Conservation (phyloP, 2,329 filamentous ascomycete species). For the Sclerotinia nivalis region DNA sequence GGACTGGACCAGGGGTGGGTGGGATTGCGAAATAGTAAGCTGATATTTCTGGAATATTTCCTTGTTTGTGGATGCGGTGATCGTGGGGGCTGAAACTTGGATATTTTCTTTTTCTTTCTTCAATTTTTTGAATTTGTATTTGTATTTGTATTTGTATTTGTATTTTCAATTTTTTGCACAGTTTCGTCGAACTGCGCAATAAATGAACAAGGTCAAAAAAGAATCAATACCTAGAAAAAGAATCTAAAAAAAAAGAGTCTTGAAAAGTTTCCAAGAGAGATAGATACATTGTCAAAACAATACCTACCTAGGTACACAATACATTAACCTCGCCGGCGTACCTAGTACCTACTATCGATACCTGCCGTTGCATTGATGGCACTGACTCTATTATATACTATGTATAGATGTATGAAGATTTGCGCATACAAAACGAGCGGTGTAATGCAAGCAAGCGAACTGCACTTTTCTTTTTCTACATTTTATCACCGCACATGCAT, state of each 20-base stretch:
- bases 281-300: too few relatives aligned
- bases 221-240: neutral
- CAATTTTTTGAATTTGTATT: neutral
- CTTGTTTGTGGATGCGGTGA: neutral
- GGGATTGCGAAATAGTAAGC: neutral
- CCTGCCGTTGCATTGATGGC: neutral
- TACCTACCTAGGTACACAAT: neutral
- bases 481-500: neutral
- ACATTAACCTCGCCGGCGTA: neutral
- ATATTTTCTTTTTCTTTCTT: neutral
- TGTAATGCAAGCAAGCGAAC: neutral
- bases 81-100: neutral
- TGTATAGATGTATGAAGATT: neutral
- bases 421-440: neutral
- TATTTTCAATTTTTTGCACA: too few relatives aligned
- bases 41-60: conserved; percentile 10
- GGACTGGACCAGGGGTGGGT: neutral
- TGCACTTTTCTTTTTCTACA: neutral
- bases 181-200: neutral
- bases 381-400: neutral
- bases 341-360: neutral
- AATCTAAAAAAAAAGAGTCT: neutral
- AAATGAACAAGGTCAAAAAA: neutral
- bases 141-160: neutral
- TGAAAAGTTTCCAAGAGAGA: neutral